Evolutionary conservation across 2,329 filamentous ascomycete species (phyloP).

Genomic region (Diaporthe ilicicola): DNA sequence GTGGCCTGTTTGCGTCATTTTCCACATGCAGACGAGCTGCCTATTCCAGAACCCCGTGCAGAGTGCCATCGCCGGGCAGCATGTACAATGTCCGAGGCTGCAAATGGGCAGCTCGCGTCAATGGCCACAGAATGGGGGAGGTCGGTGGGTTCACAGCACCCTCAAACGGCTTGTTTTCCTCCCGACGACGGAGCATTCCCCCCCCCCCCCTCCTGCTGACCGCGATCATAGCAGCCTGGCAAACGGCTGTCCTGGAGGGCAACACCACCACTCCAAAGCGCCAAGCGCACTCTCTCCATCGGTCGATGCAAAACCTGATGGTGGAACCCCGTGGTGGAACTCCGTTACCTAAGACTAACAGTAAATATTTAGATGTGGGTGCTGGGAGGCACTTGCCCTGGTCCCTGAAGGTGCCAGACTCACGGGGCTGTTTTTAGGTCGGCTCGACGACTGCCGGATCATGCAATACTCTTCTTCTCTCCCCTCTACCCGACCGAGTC

Average conservation of each 20-base stretch:
- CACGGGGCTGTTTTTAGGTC: conserved; percentile 12
- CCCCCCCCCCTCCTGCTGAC: neutral
- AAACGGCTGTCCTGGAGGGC: neutral
- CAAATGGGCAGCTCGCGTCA: neutral
- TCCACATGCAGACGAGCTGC: conserved; percentile 10
- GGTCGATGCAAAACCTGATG: conserved; percentile 16
- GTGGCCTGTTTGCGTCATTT: conserved; percentile 22
- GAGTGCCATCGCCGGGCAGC: conserved; percentile 17
- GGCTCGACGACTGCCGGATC: conserved; percentile 4
- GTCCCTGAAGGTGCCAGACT: neutral
- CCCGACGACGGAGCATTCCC: conserved; percentile 15
- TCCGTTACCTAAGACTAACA: conserved; percentile 13
- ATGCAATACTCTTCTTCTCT: neutral
- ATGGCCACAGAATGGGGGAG: neutral
- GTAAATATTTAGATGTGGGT: neutral
- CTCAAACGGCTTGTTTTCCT: neutral
- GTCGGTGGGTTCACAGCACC: neutral
- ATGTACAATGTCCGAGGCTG: conserved; percentile 9
- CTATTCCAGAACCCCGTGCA: conserved; percentile 17
- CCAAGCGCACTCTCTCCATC: conserved; percentile 2
- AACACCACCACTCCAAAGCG: conserved; percentile 5
- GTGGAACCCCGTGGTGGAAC: conserved; percentile 6
- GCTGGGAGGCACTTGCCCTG: neutral
- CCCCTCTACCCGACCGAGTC: neutral
- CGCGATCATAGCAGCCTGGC: neutral